Evolutionary conservation across 1,284 basidiomycete species (phyloP), one percentile per base, ranked within the genome.

Genomic region (Irpex sp.): DNA sequence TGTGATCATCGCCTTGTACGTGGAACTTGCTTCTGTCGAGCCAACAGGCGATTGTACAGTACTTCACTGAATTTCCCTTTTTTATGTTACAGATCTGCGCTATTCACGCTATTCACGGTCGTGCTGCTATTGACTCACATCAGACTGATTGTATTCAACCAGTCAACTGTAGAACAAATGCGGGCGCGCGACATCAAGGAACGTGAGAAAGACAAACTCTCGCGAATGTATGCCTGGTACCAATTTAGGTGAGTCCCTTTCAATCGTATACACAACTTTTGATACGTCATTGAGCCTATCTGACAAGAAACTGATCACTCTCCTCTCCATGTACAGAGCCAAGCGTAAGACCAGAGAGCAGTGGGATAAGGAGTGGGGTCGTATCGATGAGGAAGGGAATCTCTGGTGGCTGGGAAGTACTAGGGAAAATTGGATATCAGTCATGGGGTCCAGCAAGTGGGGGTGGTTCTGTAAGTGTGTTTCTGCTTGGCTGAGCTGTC

Each of bases 311-410:
- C 26, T 26, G 26, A 26, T 26, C 26, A 26, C 26, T 26, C 26
- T 26, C 26, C 26, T 26, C 53, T 55, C 7, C 53, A 17, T 26
- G 33, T 39, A 8, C 68, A 89, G 86, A 37, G 79, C 76, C 19
- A 85, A 83, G 69, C 71, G 74, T 47, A 71, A 70, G 36, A 83
- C 78, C n/a, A 69, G 66, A 47, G 73, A 69, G 54, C 73, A 79
- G 36, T 95, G 92, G 89, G 86, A 94, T 68, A 69, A 74, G 5
- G 88, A 93, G 66, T 95, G 93, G 93, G 94, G 94, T 0, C 70
- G 77, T 31, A 79, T 89, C 1, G 80, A 81, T 5, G 82, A 75
- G 21, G 93, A 95, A 70, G 94, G 90, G 0, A 90, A 95, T 72
- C 74, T 94, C 3, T 97, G 93, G 93, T 95, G 92, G 91, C 75